Conservation (phyloP, 192 early-diverging fungal species). For the Jimgerdemannia flammicorona region DNA sequence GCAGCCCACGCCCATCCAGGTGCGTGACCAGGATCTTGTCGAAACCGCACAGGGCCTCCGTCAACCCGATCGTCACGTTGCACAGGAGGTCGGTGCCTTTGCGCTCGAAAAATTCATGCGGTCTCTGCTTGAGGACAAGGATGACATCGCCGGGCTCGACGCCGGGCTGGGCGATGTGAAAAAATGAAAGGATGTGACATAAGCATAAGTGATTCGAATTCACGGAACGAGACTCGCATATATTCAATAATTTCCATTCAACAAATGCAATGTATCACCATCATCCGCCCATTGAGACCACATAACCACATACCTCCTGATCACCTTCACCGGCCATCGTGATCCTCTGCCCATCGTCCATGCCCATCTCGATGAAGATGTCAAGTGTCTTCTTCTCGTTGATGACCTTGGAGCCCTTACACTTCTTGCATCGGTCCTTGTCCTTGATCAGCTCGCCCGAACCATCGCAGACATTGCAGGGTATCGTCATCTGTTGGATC, state of each 20-base stretch:
- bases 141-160: constrained; percentile 89
- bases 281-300: not conserved
- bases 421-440: constrained; percentile 89
- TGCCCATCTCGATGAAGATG: constrained; percentile 92
- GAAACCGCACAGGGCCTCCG: constrained; percentile 93
- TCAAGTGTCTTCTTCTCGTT: constrained; percentile 90
- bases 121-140: constrained; percentile 84
- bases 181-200: not conserved
- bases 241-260: not conserved
- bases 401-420: constrained; percentile 83
- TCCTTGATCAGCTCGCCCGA: constrained; percentile 82
- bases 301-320: constrained; percentile 52
- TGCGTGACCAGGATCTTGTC: constrained; percentile 73
- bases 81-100: constrained; percentile 78
- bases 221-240: too few relatives aligned
- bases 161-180: constrained; percentile 52
- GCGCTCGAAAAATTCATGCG: constrained; percentile 77
- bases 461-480: constrained; percentile 77
- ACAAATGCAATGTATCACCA: not conserved
- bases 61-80: constrained; percentile 77
- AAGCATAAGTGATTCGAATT: not conserved
- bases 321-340: constrained; percentile 92
- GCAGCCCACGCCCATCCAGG: constrained; percentile 82
- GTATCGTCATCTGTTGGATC: constrained; percentile 88
- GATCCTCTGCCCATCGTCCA: constrained; percentile 87